Percentiles rank a stretch among this genome's conserved stretches.
Conservation (phyloP, 2,329 filamentous ascomycete genomes). For the Harringtonia aguacate region DNA sequence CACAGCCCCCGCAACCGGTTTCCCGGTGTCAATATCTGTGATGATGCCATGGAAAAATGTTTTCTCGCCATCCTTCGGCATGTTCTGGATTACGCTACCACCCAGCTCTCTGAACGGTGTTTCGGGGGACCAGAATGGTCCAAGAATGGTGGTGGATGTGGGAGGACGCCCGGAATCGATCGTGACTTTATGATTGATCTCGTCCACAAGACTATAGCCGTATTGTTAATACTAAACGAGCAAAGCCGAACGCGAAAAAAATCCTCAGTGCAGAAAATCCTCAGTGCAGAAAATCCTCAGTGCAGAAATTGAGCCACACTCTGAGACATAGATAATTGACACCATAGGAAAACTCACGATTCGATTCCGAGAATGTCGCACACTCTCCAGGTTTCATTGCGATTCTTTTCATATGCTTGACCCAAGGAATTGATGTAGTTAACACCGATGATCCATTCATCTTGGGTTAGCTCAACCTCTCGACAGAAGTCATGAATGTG, state of each 20-base stretch:
- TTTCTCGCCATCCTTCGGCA: constrained; percentile 37
- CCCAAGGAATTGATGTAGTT: constrained; percentile 54
- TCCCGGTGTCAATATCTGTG: constrained; percentile 44
- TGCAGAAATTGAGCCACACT: no score
- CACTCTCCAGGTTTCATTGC: constrained; percentile 65
- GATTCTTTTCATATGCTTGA: constrained; percentile 54
- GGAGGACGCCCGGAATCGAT: constrained; percentile 35
- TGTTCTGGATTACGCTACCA: constrained; percentile 47
- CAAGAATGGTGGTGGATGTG: constrained; percentile 70
- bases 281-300: no score
- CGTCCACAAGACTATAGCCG: constrained; percentile 66
- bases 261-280: not conserved
- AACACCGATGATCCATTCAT: constrained; percentile 63
- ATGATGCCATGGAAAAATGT: constrained; percentile 55
- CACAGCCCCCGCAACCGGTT: constrained; percentile 53
- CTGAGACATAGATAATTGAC: no score
- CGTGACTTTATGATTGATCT: constrained; percentile 62
- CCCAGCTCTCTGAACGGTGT: constrained; percentile 62
- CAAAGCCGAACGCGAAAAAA: no score
- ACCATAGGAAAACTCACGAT: constrained; percentile 28
- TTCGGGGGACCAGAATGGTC: constrained; percentile 72
- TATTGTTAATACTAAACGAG: no score
- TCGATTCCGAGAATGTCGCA: constrained; percentile 68
- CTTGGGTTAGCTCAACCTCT: constrained; percentile 68
- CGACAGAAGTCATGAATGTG: constrained; percentile 76